These are phyloP conservation scores for Aspergillus coremiiformis DNA, from an alignment of 495 filamentous ascomycete species.

Conservation along the genomic window DNA sequence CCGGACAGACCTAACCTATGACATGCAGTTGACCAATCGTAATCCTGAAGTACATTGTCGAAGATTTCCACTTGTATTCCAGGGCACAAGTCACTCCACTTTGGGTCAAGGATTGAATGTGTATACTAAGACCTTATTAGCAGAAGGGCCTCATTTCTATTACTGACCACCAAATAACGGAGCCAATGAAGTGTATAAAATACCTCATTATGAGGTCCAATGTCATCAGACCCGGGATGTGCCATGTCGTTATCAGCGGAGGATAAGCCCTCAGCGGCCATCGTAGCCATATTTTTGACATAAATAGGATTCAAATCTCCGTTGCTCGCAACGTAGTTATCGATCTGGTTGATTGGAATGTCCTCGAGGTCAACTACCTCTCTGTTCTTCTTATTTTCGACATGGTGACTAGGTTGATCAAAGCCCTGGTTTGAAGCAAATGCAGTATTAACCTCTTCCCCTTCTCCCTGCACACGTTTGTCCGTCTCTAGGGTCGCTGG, in stretches of 20 bases:
- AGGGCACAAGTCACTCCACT: conserved; percentile 30
- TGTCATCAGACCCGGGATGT: conserved; percentile 18
- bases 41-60: conserved; percentile 21
- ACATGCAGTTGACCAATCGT: conserved; percentile 12
- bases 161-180: neutral
- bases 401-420: neutral
- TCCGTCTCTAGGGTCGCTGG: neutral
- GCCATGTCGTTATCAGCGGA: conserved; percentile 10
- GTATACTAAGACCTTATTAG: neutral
- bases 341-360: conserved; percentile 13
- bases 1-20: conserved; percentile 21
- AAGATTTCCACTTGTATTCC: conserved; percentile 32
- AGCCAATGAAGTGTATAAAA: neutral
- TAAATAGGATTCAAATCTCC: conserved; percentile 30
- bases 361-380: conserved; percentile 8
- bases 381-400: neutral
- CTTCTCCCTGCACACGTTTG: neutral
- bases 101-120: conserved; percentile 9
- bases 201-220: conserved; percentile 5
- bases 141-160: neutral
- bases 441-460: neutral
- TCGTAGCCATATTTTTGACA: conserved; percentile 27
- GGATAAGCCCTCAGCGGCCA: conserved; percentile 10
- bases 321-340: conserved; percentile 31
- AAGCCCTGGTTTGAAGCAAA: too few species aligned